Base-by-base conservation (phyloP, 176 grass and related monocot species). In the Raddia guianensis region DNA sequence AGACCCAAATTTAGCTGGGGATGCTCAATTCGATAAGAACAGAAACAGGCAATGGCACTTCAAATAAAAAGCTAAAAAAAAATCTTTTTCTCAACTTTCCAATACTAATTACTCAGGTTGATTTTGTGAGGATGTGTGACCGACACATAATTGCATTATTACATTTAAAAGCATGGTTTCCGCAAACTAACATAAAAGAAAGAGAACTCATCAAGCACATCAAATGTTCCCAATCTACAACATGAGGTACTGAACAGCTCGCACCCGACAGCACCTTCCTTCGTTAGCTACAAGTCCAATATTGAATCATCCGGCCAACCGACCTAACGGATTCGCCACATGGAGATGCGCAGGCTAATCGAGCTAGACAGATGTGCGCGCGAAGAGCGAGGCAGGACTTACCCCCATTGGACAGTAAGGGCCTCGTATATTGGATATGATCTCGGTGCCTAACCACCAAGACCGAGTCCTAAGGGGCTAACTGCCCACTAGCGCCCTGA, bases 321-420 rank as follows among this genome's bases (percentile, higher is more conserved):
- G 35, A 63, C 19, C 13, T 21, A 61, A 62, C 37, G 67, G 32
- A 58, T 51, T 49, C 13, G 49, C 40, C 16, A 3, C 5, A 75
- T 8, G n/a, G 12, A 56, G 53, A 61, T 6, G 19, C 12, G 35
- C 47, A 46, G 63, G 75, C 27, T 65, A 19, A 69, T 7, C 19
- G 45, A 27, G 45, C 44, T 48, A 49, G 19, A 9, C 45, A 79
- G 7, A 54, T 54, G 54, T 56, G 43, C 42, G 55, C 34, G 9
- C 37, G 47, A 10, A 2, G 37, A 43, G 11, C 5, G 63, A 12
- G 62, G 10, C n/a, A 58, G 5, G 10, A 72, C 71, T 74, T 16
- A 95, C 92, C 92, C 92, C 92, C 92, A 95, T 74, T 87, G 89
- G 40, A 95, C 92, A 85, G 89, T 75, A 56, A 92, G 90, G 35